Evolutionary conservation across 768 basidiomycete genomes (phyloP), one percentile per base, ranked within the genome.

Genomic region (Lentinula boryana): DNA sequence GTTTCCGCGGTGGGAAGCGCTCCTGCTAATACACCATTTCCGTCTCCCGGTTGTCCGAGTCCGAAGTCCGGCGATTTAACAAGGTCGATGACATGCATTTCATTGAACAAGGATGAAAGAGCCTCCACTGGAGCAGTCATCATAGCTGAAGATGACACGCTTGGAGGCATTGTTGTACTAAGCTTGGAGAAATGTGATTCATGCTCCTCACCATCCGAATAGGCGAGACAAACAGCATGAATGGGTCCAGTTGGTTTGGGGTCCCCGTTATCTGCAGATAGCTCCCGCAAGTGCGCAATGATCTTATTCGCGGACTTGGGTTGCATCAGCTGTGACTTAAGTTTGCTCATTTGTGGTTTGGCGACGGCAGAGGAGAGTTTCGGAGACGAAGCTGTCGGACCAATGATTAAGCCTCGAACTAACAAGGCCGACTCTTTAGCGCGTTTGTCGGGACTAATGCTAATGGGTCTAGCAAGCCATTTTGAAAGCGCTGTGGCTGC

Each of bases 1-100:
- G 89, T 84, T 71, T 84, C 84, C 4, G 91, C 81, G 2, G 87
- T 91, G 4, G 91, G 92, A 12, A 93, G 71, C 3, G 90, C 83
- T 5, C 91, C 91, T 13, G 88, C 83, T 32, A 93, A 75, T 15
- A 91, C 68, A 2, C 91, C 91, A 8, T 77, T 69, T 1, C 81
- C 84, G 63, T 84, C 78, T n/a, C 78, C 87, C n/a, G 89, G 84
- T 65, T 88, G 83, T 16, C 89, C 91, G 1, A 92, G 71, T 13
- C 91, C 91, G 62, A 90, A 72, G 66, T 88, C 82, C 1, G 88
- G 83, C 1, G 82, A 71, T 0, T 70, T 73, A 36, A 93, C 63
- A 27, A 93, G 74, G 68, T 82, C 79, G 40, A 93, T 70, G 50
- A 91, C 62, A 56, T 82, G 81, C 69, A 92, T 75, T 40, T 85